A percentile compares a stretch with the other conserved stretches of the same genome.
Evolutionary conservation across 2,329 filamentous ascomycete genomes (phyloP).

Genomic region (Clonostachys rosea): DNA sequence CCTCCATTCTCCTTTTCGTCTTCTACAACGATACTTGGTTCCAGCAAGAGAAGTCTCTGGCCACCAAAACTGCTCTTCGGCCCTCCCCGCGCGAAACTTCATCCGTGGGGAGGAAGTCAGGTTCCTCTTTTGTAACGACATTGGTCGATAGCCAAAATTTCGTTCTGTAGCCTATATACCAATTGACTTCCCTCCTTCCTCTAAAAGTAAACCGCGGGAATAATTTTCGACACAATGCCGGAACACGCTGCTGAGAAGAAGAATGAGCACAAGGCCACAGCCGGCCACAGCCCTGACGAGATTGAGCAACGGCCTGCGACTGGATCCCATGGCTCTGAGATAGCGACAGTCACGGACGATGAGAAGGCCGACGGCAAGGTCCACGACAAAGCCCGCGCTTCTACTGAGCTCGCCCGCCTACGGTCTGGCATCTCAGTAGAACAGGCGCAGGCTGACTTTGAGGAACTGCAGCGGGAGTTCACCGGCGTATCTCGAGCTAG

Average conservation of each 20-base stretch:
- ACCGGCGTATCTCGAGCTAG: slow-evolving; percentile 52
- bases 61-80: too few relatives aligned
- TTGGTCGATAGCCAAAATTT: neutral
- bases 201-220: neutral
- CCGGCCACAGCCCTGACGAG: slow-evolving; percentile 16
- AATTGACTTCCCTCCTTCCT: neutral
- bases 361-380: slow-evolving; percentile 1
- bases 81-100: neutral
- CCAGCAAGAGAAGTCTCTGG: too few relatives aligned
- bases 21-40: too few relatives aligned
- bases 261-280: slow-evolving; percentile 16
- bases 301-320: slow-evolving; percentile 11
- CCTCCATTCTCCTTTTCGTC: too few relatives aligned
- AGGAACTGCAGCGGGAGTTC: slow-evolving; percentile 58
- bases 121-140: neutral
- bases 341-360: slow-evolving; percentile 15
- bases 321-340: slow-evolving; percentile 13
- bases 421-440: slow-evolving; percentile 50
- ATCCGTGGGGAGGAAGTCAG: neutral
- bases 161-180: neutral
- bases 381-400: slow-evolving; percentile 9
- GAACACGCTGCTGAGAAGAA: slow-evolving; percentile 17
- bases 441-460: slow-evolving; percentile 67
- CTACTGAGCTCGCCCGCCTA: slow-evolving; percentile 5
- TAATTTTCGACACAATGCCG: neutral